These are phyloP conservation scores for Starmerella floricola DNA, from an alignment of 805 yeast species.

Conservation along the genomic window DNA sequence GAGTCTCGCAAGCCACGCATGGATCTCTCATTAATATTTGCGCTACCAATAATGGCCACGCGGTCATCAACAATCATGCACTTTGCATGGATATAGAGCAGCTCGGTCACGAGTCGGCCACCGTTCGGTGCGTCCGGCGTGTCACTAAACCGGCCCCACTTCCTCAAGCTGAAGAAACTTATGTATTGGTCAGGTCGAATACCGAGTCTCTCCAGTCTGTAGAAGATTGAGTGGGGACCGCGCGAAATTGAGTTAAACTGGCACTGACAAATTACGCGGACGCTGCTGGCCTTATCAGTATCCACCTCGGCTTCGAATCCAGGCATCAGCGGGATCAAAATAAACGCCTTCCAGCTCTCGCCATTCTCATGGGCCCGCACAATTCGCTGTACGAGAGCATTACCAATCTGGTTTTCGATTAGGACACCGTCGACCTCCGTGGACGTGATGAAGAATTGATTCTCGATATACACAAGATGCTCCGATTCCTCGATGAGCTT, in stretches of 20 bases:
- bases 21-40: conserved; percentile 92
- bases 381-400: conserved; percentile 93
- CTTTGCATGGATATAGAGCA: conserved; percentile 87
- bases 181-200: conserved; percentile 83
- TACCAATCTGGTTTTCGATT: conserved; percentile 82
- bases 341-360: conserved; percentile 77
- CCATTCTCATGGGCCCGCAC: conserved; percentile 72
- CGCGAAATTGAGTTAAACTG: conserved; percentile 88
- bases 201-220: conserved; percentile 62
- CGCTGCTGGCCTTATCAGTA: conserved; percentile 85
- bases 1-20: conserved; percentile 92
- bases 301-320: conserved; percentile 93
- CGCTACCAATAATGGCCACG: conserved; percentile 89
- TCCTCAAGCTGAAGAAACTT: conserved; percentile 79
- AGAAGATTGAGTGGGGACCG: conserved; percentile 79
- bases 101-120: conserved; percentile 64
- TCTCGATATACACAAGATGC: conserved; percentile 87
- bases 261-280: conserved; percentile 90
- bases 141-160: conserved; percentile 87
- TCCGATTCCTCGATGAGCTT: conserved; percentile 83
- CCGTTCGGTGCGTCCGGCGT: conserved; percentile 13
- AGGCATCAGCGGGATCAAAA: conserved; percentile 92
- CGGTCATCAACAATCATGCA: conserved; percentile 86
- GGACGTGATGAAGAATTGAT: conserved; percentile 89
- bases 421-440: conserved; percentile 64